phyloP scores from a whole-genome alignment of 148 eudicot species.

The Fallopia convolvulus region DNA sequence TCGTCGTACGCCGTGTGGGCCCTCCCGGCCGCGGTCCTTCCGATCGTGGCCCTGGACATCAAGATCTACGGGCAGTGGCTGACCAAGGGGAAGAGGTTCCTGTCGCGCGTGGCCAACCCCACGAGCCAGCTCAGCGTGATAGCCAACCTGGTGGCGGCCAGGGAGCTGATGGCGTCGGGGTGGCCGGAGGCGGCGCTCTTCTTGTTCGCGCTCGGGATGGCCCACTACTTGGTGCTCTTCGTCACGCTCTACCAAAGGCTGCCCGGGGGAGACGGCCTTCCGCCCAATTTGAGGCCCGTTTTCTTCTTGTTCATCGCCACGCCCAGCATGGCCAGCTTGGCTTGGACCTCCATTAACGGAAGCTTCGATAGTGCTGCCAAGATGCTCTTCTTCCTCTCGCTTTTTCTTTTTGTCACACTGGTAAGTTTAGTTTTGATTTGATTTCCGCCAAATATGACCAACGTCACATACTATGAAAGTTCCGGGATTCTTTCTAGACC shows the following conservation, averaged over 20 bases:
- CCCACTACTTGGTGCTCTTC: slow-evolving; percentile 59
- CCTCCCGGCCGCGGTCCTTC: slow-evolving; percentile 23
- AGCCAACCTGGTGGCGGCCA: slow-evolving; percentile 48
- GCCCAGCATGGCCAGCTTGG: slow-evolving; percentile 63
- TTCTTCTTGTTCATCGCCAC: slow-evolving; percentile 52
- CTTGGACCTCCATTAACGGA: slow-evolving; percentile 48
- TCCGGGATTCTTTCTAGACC: neutral
- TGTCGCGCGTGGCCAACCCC: slow-evolving; percentile 53
- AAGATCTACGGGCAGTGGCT: slow-evolving; percentile 63
- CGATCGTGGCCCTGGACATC: slow-evolving; percentile 40
- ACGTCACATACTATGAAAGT: neutral
- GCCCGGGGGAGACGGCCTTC: slow-evolving; percentile 37
- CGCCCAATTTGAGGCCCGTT: slow-evolving; percentile 42
- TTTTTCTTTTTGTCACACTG: slow-evolving; percentile 54
- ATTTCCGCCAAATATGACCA: neutral
- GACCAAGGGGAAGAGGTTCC: slow-evolving; percentile 37
- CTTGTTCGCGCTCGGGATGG: slow-evolving; percentile 61
- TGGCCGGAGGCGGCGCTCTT: slow-evolving; percentile 47
- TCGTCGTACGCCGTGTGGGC: slow-evolving; percentile 20
- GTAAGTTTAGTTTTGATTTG: slow-evolving; percentile 18
- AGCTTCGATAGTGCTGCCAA: slow-evolving; percentile 35
- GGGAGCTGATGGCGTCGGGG: slow-evolving; percentile 44
- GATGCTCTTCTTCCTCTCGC: slow-evolving; percentile 61
- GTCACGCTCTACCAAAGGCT: slow-evolving; percentile 57
- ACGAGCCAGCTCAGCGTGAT: slow-evolving; percentile 45